Conservation (phyloP, 768 basidiomycete genomes). For the Tricholoma sp. region DNA sequence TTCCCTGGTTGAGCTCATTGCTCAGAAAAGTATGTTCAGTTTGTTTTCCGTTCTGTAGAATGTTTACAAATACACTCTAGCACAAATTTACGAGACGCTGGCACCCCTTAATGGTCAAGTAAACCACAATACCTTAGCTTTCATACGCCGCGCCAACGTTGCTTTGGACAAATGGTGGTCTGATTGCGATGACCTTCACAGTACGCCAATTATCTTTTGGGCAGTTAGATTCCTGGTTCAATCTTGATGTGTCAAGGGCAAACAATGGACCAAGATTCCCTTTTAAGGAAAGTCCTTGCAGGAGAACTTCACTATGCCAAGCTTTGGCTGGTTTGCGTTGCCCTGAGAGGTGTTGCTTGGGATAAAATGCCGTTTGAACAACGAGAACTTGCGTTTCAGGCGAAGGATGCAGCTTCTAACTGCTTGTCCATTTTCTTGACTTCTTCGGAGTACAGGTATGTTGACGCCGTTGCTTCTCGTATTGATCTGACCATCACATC, state of each 20-base stretch:
- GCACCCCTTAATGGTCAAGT: constrained; percentile 83
- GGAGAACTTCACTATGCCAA: constrained; percentile 92
- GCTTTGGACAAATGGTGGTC: constrained; percentile 90
- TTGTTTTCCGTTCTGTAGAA: neutral
- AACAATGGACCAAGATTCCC: constrained; percentile 78
- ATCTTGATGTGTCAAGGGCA: constrained; percentile 41
- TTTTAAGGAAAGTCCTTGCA: constrained; percentile 82
- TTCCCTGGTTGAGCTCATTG: constrained; percentile 84
- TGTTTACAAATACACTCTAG: constrained; percentile 33
- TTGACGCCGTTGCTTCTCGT: constrained; percentile 1
- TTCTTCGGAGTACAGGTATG: constrained; percentile 75
- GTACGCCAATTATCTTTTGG: constrained; percentile 33
- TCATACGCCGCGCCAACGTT: constrained; percentile 81
- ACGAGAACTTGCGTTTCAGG: constrained; percentile 90
- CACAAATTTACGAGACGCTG: constrained; percentile 90
- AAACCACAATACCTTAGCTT: constrained; percentile 77
- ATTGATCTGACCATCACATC: neutral
- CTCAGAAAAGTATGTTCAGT: constrained; percentile 71
- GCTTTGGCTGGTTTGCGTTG: constrained; percentile 92
- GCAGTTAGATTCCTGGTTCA: constrained; percentile 5
- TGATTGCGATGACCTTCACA: constrained; percentile 83
- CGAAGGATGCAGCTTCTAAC: constrained; percentile 86
- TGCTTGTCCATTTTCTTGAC: constrained; percentile 83
- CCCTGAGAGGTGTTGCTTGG: constrained; percentile 88
- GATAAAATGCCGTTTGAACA: constrained; percentile 96